Evolutionary conservation across 2,329 filamentous ascomycete species (phyloP), one percentile per base, ranked within the genome.

Genomic region (Colletotrichum sp.): DNA sequence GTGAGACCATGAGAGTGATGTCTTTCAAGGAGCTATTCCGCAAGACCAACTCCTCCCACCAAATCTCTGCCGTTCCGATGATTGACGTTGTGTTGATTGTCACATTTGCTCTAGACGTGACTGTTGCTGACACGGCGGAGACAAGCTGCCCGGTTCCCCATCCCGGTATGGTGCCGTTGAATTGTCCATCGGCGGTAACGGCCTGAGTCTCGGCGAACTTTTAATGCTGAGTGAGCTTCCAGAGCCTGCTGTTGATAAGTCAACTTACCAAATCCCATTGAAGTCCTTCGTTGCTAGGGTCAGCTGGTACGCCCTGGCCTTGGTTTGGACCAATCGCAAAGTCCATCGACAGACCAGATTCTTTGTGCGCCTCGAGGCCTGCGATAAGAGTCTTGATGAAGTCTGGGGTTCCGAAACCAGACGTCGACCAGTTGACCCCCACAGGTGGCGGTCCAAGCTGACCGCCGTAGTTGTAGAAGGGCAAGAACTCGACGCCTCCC

Each of bases 241-340:
- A 57, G 2, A 57, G 6, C 13, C 4, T 18, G 5, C 0, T 2
- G 1, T 57, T n/a, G 52, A 26, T 8, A 21, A 2, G 7, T 59
- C 7, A 36, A 6, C 64, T 57, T 63, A 74, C 66, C 72, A 86
- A 64, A 71, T 86, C 79, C 81, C 80, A 84, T 69, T 80, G 75
- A 12, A 85, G 78, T 1, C 85, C 86, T 7, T 83, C 82, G 61
- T 83, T 80, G 26, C 81, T 78, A 1, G 76, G 71, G 1, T 79
- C 77, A 1, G 85, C 83, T 1, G 87, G 88, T 4, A 88, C 86
- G 16, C 88, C 88, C 61, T 85, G 83, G 6, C 88, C 89, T 78
- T 88, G 85, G 74, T 87, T 88, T 0, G 88, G 85, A 0, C 88
- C 88, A 2, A 89, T 64, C 0, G 85, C 81, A 77, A 88, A 87